Evolutionary conservation across 1,139 yeast species (phyloP).

Genomic region (Nematodospora anomalae): DNA sequence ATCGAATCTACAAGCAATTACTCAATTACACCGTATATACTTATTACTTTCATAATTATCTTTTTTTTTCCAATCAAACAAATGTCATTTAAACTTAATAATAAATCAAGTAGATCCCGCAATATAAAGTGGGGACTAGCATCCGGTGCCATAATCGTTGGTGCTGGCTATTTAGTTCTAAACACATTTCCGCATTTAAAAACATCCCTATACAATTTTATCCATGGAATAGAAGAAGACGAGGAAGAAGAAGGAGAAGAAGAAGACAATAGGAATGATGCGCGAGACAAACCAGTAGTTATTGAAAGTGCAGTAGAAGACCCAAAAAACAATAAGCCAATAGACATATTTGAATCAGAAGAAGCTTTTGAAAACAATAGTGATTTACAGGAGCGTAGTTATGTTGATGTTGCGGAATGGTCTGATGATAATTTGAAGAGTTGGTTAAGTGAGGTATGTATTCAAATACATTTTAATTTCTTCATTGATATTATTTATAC

Average conservation of each 20-base stretch:
- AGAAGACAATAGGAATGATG: slow-evolving; percentile 21
- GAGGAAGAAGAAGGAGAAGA: slow-evolving; percentile 20
- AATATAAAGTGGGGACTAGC: slow-evolving; percentile 23
- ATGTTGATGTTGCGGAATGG: slow-evolving; percentile 37
- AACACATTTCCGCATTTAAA: slow-evolving; percentile 56
- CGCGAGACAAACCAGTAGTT: slow-evolving; percentile 8
- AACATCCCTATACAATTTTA: slow-evolving; percentile 23
- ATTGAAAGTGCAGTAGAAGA: slow-evolving; percentile 10
- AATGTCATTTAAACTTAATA: slow-evolving; percentile 10
- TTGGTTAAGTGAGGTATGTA: slow-evolving; percentile 37
- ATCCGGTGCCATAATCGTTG: slow-evolving; percentile 43
- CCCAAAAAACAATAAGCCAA: slow-evolving; percentile 21
- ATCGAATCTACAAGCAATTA: too few relatives aligned
- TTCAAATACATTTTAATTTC: not conserved
- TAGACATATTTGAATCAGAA: slow-evolving; percentile 20
- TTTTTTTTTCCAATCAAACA: not conserved
- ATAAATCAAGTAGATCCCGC: slow-evolving; percentile 5
- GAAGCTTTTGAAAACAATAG: slow-evolving; percentile 6
- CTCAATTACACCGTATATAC: too few relatives aligned
- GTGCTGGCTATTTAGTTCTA: slow-evolving; percentile 45
- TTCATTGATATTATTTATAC: slow-evolving; percentile 19
- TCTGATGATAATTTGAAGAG: slow-evolving; percentile 40
- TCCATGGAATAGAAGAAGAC: slow-evolving; percentile 22
- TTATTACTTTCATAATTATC: too few relatives aligned
- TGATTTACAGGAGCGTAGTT: slow-evolving; percentile 17